These are phyloP conservation scores for Steccherinum ochraceum DNA, from an alignment of 768 basidiomycete genomes.

Conservation along the genomic window DNA sequence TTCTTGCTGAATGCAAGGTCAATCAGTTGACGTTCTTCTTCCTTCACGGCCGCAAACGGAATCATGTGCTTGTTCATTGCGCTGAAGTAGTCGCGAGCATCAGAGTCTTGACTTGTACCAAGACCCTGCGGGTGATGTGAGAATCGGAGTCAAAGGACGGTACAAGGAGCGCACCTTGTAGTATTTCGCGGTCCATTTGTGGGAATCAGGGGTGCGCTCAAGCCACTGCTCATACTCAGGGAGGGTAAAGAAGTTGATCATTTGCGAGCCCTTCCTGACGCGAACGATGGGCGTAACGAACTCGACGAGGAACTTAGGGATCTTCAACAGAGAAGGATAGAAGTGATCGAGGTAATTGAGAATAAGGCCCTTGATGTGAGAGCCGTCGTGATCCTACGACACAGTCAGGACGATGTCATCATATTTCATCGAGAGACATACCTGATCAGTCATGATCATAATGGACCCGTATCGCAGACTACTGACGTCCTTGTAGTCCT, in stretches of 20 bases:
- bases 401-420: not conserved
- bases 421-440: too few relatives aligned
- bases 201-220: slow-evolving; percentile 64
- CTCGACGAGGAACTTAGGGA: slow-evolving; percentile 91
- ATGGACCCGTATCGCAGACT: slow-evolving; percentile 87
- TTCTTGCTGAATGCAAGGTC: slow-evolving; percentile 99
- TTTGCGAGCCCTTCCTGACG: slow-evolving; percentile 76
- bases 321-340: slow-evolving; percentile 87
- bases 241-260: slow-evolving; percentile 90
- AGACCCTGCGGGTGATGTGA: slow-evolving; percentile 79
- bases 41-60: slow-evolving; percentile 75
- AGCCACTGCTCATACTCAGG: slow-evolving; percentile 95
- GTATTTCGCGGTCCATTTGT: slow-evolving; percentile 91
- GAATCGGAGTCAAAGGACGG: too few relatives aligned
- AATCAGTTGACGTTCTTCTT: slow-evolving; percentile 82
- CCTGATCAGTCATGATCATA: slow-evolving; percentile 99
- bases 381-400: slow-evolving; percentile 93
- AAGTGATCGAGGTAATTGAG: slow-evolving; percentile 98
- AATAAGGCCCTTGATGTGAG: slow-evolving; percentile 99
- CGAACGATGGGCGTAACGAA: slow-evolving; percentile 98
- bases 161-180: slow-evolving; percentile 66
- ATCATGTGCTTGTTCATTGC: slow-evolving; percentile 93
- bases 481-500: slow-evolving; percentile 64
- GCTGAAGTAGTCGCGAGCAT: slow-evolving; percentile 90
- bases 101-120: slow-evolving; percentile 85